Evolutionary conservation across 768 basidiomycete species (phyloP), one percentile per base, ranked within the genome.

Genomic region (Clavulina sp.): DNA sequence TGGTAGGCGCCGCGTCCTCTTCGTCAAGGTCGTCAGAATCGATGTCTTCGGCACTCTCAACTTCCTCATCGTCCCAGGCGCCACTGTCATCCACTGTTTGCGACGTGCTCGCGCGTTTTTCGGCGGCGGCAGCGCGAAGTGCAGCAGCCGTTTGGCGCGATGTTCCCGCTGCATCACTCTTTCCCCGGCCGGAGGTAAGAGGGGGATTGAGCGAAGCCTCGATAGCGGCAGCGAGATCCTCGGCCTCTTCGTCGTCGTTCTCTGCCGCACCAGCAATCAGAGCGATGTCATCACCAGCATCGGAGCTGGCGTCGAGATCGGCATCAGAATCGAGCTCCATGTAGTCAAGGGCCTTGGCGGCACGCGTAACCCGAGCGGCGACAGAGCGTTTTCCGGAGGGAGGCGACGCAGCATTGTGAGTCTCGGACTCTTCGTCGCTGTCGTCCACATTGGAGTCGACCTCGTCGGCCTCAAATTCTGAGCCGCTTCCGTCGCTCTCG

Each of bases 171-270:
- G 52, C 60, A 52, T 38, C 29, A 28, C 30, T 49, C 13, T 33
- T 28, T 18, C n/a, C 18, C 30, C 23, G 9, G 18, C 31, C 48
- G 7, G 23, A 34, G 16, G 58, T 55, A 52, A 57, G 63, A 55
- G 29, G 52, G 57, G 61, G 58, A 7, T 51, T 69, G 66, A 76
- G 61, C 21, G 84, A 86, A 54, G 68, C 58, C 51, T 69, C 64
- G 36, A 81, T 69, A 28, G 79, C 82, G 23, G 69, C 71, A 40
- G 69, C 64, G 16, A 85, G 34, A 76, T 82, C 73, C 21, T 76
- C 51, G 44, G 66, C 69, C 55, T 76, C 74, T 38, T 70, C 70
- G n/a, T 48, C 58, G 50, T 71, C 54, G 26, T 55, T 47, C 2
- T 31, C 43, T 3, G 56, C 57, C 6, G 23, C 52, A 48, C 32